These are phyloP conservation scores for Opeltia flavorubescens DNA, from an alignment of 495 filamentous ascomycete genomes.

Conservation along the genomic window DNA sequence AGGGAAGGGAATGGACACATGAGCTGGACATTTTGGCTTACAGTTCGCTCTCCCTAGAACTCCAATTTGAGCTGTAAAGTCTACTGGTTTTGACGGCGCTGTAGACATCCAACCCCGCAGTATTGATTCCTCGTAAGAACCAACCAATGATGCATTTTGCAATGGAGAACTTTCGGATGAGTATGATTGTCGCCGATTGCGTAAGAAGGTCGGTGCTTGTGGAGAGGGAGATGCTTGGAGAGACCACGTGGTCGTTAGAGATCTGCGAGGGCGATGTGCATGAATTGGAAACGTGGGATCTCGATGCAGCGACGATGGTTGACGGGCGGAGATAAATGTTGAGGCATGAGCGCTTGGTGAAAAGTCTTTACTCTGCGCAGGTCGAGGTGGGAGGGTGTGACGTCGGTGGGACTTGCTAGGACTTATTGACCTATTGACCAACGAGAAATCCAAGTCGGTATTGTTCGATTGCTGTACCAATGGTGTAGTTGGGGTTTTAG, in stretches of 20 bases:
- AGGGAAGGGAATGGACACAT: constrained; percentile 86
- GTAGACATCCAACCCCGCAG: constrained; percentile 93
- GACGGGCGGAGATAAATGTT: constrained; percentile 4
- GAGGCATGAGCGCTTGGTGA: constrained; percentile 18
- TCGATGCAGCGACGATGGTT: constrained; percentile 26
- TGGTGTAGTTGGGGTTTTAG: constrained; percentile 83
- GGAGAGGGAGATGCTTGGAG: constrained; percentile 44
- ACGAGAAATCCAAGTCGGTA: constrained; percentile 60
- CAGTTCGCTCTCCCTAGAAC: constrained; percentile 84
- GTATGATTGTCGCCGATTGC: constrained; percentile 54
- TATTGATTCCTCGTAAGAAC: constrained; percentile 95
- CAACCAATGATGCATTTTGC: constrained; percentile 87
- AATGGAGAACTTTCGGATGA: constrained; percentile 61
- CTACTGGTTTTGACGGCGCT: constrained; percentile 80
- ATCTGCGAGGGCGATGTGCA: constrained; percentile 58
- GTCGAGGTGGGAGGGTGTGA: constrained; percentile 47
- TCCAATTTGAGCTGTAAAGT: constrained; percentile 92
- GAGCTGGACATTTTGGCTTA: constrained; percentile 76
- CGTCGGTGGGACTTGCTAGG: constrained; percentile 37
- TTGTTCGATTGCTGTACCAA: constrained; percentile 82
- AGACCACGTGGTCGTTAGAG: constrained; percentile 47
- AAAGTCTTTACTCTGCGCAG: constrained; percentile 30
- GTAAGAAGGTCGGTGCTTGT: constrained; percentile 42
- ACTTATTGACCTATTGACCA: constrained; percentile 22
- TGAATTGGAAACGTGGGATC: constrained; percentile 49